Conservation (phyloP, 306 rosid species). For the Cucumis cinereus region DNA sequence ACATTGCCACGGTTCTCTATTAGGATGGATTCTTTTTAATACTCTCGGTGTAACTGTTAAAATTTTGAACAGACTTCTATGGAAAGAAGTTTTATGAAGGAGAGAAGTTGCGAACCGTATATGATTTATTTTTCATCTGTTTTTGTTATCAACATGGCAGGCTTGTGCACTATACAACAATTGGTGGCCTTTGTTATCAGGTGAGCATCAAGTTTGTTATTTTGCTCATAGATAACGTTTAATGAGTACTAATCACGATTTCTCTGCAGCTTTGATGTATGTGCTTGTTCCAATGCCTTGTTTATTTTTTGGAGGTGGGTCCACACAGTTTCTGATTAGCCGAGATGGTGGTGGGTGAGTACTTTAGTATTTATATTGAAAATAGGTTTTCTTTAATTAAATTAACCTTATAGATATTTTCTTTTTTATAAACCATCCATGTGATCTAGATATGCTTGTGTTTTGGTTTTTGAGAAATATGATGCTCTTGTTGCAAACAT, state of each 20-base stretch:
- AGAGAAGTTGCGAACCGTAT: not conserved
- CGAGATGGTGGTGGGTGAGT: constrained; percentile 66
- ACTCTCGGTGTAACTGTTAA: not conserved
- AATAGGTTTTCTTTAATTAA: not conserved
- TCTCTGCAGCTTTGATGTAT: constrained; percentile 83
- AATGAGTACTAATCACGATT: constrained; percentile 15
- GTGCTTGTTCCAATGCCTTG: constrained; percentile 92
- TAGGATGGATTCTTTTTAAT: not conserved
- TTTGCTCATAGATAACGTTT: not conserved
- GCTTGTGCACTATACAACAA: constrained; percentile 90
- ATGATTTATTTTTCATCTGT: constrained; percentile 6
- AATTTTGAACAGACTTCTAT: constrained; percentile 7
- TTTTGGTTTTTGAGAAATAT: not conserved
- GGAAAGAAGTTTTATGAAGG: not conserved
- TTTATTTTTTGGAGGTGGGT: constrained; percentile 90
- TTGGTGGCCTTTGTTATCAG: constrained; percentile 99
- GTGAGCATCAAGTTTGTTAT: constrained; percentile 26
- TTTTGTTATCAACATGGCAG: constrained; percentile 29
- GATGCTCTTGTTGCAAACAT: not conserved
- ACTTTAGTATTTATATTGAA: not conserved
- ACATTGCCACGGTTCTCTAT: not conserved
- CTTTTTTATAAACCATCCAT: not conserved
- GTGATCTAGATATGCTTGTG: not conserved
- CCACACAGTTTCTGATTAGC: constrained; percentile 64
- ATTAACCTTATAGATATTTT: not conserved